Conservation (phyloP, 495 filamentous ascomycete genomes). For the Penicillium goetzii region DNA sequence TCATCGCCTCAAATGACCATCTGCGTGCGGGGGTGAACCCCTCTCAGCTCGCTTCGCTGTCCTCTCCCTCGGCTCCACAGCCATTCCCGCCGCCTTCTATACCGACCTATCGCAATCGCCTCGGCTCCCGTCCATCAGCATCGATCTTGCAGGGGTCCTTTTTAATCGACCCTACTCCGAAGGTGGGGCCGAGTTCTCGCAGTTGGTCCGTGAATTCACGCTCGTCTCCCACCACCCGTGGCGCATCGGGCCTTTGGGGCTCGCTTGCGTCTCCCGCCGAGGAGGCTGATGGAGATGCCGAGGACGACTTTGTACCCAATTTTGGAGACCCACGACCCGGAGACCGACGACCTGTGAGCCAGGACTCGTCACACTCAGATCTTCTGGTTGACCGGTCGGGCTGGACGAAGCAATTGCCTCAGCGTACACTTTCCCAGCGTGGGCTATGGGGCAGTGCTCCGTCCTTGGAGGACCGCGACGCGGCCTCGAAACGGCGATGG, state of each 20-base stretch:
- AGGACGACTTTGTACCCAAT: slow-evolving; percentile 43
- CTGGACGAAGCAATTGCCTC: slow-evolving; percentile 37
- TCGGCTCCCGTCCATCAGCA: slow-evolving; percentile 30
- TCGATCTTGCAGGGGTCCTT: slow-evolving; percentile 31
- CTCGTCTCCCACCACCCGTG: slow-evolving; percentile 26
- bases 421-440: slow-evolving; percentile 43
- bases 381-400: slow-evolving; percentile 16
- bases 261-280: slow-evolving; percentile 30
- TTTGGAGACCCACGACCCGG: slow-evolving; percentile 38
- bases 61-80: slow-evolving; percentile 33
- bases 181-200: slow-evolving; percentile 25
- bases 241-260: slow-evolving; percentile 41
- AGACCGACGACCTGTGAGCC: slow-evolving; percentile 24
- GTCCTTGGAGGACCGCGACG: slow-evolving; percentile 39
- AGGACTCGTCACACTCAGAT: slow-evolving; percentile 23
- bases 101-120: slow-evolving; percentile 39
- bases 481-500: slow-evolving; percentile 45
- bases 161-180: slow-evolving; percentile 30
- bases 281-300: slow-evolving; percentile 26
- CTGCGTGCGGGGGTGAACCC: slow-evolving; percentile 60
- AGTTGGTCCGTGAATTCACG: slow-evolving; percentile 33
- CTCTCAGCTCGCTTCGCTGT: slow-evolving; percentile 33
- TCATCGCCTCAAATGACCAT: slow-evolving; percentile 81
- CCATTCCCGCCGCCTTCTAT: slow-evolving; percentile 28
- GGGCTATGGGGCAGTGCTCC: slow-evolving; percentile 50